These are phyloP conservation scores for Talaromyces pinophilus DNA, from an alignment of 2,329 filamentous ascomycete genomes.

Conservation along the genomic window DNA sequence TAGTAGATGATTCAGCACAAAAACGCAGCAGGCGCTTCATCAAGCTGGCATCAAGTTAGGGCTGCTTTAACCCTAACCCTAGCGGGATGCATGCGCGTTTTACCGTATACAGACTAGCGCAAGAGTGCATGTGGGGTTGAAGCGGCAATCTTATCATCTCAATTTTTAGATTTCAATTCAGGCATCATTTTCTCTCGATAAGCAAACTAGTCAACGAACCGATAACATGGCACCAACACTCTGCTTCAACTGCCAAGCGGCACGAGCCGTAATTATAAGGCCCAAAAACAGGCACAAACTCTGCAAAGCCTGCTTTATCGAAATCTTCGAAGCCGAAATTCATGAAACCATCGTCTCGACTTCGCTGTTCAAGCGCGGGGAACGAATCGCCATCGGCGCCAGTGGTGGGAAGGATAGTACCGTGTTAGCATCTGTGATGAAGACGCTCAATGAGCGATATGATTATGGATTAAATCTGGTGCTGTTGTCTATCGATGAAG, in stretches of 20 bases:
- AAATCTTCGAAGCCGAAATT: constrained; percentile 86
- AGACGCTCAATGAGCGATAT: constrained; percentile 88
- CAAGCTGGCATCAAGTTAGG: neutral
- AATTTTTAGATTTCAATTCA: neutral
- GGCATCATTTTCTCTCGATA: neutral
- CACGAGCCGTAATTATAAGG: constrained; percentile 83
- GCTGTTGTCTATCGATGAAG: constrained; percentile 90
- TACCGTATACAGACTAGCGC: neutral
- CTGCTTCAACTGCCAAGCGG: constrained; percentile 74
- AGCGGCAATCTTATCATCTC: constrained; percentile 2
- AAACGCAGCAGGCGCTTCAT: neutral
- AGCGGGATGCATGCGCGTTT: neutral
- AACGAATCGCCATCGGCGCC: constrained; percentile 89
- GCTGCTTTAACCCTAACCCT: constrained; percentile 3
- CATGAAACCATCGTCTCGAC: constrained; percentile 87
- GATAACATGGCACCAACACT: constrained; percentile 70
- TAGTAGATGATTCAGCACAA: neutral
- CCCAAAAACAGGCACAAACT: constrained; percentile 95
- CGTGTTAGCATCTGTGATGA: constrained; percentile 89
- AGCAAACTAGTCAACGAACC: neutral
- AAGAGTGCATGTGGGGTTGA: neutral
- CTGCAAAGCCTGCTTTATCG: constrained; percentile 84
- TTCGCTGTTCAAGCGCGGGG: constrained; percentile 77
- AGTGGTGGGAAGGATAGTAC: constrained; percentile 98
- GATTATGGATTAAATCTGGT: constrained; percentile 83